Conservation (phyloP, 345 rosid genomes). For the Populus simonii region DNA sequence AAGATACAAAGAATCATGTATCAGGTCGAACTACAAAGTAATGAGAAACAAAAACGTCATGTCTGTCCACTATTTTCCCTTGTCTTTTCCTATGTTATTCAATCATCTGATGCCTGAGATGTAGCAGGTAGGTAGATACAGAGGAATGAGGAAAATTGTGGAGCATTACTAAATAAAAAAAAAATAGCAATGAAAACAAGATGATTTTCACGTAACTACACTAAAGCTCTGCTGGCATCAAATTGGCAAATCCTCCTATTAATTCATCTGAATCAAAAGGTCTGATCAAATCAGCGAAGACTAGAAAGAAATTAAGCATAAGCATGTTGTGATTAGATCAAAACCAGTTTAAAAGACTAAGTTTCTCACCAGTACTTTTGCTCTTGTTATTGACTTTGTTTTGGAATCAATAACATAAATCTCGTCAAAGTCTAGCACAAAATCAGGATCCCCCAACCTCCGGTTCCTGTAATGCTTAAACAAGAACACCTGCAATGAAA, state of each 20-base stretch:
- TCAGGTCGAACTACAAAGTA: neutral
- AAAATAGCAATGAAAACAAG: neutral
- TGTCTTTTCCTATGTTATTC: neutral
- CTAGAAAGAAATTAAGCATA: neutral
- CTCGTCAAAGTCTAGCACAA: conserved; percentile 92
- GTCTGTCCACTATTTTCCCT: neutral
- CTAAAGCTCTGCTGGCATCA: neutral
- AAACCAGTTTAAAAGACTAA: neutral
- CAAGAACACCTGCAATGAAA: conserved; percentile 64
- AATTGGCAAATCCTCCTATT: neutral
- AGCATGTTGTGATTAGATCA: neutral
- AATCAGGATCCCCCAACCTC: conserved; percentile 73
- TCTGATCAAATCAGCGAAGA: neutral
- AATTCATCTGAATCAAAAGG: neutral
- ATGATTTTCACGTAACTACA: neutral
- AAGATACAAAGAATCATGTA: neutral
- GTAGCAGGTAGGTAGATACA: neutral
- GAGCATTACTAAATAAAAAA: neutral
- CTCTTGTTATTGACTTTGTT: conserved; percentile 89
- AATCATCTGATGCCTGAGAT: neutral
- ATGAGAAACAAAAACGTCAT: neutral
- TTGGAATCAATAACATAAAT: conserved; percentile 82
- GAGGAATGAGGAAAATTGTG: neutral
- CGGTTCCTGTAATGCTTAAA: conserved; percentile 81
- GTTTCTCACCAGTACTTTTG: conserved; percentile 70